phyloP scores from a whole-genome alignment of 75 land plant species.

The Ceratopteris richardii region DNA sequence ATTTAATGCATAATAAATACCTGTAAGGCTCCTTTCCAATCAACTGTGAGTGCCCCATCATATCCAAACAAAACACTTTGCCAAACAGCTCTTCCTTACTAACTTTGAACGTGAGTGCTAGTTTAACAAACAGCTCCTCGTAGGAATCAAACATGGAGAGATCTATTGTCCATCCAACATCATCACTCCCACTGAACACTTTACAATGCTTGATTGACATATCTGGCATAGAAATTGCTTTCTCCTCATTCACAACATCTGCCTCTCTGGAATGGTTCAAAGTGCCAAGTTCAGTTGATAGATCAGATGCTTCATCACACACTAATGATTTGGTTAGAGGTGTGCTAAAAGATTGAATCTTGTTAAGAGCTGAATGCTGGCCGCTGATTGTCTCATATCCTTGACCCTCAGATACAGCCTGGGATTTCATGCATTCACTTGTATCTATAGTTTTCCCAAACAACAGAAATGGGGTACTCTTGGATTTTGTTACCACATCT shows the following conservation, averaged over 20 bases:
- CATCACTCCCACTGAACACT: slow-evolving; percentile 40
- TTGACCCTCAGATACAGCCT: slow-evolving; percentile 25
- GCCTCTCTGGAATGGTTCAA: slow-evolving; percentile 26
- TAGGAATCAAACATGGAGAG: slow-evolving; percentile 30
- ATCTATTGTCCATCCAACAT: slow-evolving; percentile 45
- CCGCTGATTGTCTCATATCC: slow-evolving; percentile 28
- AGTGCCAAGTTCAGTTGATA: slow-evolving; percentile 12
- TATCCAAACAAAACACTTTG: slow-evolving; percentile 31
- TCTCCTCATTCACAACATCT: background rate
- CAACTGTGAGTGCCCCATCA: slow-evolving; percentile 1
- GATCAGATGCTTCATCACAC: background rate
- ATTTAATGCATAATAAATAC: slow-evolving; percentile 8
- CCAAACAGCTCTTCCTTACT: slow-evolving; percentile 11
- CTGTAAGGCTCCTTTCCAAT: slow-evolving; percentile 40
- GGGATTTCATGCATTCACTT: slow-evolving; percentile 13
- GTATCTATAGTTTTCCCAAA: slow-evolving; percentile 49
- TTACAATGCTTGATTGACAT: slow-evolving; percentile 32
- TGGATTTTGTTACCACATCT: slow-evolving; percentile 8
- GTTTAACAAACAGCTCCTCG: slow-evolving; percentile 40
- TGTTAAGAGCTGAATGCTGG: slow-evolving; percentile 23
- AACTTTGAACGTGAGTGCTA: slow-evolving; percentile 32
- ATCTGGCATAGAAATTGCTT: background rate
- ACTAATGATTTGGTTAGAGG: background rate
- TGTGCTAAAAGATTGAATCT: slow-evolving; percentile 1
- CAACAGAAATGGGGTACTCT: slow-evolving; percentile 31